These are phyloP conservation scores for Epithele typhae DNA, from an alignment of 768 basidiomycete species.

Conservation along the genomic window DNA sequence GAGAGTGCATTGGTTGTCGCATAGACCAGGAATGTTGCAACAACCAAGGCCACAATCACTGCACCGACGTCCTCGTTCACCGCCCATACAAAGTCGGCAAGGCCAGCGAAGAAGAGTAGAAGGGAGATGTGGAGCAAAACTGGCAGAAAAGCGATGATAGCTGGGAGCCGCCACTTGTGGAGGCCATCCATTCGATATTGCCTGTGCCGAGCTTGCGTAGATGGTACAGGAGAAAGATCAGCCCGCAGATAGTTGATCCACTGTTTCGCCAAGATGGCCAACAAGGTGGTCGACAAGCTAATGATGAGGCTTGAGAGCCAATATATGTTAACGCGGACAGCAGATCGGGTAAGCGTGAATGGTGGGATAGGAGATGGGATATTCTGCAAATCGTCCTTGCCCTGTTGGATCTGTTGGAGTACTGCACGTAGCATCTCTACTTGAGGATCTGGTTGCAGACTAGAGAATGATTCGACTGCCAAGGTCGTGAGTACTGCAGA, in stretches of 20 bases:
- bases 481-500: slow-evolving; percentile 27
- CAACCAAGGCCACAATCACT: slow-evolving; percentile 3
- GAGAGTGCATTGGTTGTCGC: slow-evolving; percentile 14
- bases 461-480: slow-evolving; percentile 21
- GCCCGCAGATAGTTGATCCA: slow-evolving; percentile 37
- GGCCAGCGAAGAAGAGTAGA: slow-evolving; percentile 46
- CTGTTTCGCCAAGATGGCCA: slow-evolving; percentile 44
- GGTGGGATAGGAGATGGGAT: neutral
- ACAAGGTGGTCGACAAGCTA: slow-evolving; percentile 39
- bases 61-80: slow-evolving; percentile 15
- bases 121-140: slow-evolving; percentile 45
- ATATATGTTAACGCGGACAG: slow-evolving; percentile 35
- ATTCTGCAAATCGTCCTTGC: too few relatives aligned
- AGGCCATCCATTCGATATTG: slow-evolving; percentile 38
- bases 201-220: slow-evolving; percentile 38
- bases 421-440: slow-evolving; percentile 8
- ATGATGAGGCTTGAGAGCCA: slow-evolving; percentile 36
- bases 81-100: slow-evolving; percentile 39
- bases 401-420: neutral
- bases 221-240: slow-evolving; percentile 22
- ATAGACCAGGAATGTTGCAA: slow-evolving; percentile 11
- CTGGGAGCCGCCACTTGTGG: slow-evolving; percentile 33
- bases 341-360: slow-evolving; percentile 21
- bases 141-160: slow-evolving; percentile 39
- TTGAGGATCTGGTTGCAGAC: slow-evolving; percentile 18